Conservation (phyloP, 805 yeast genomes). For the Monosporozyma aerobia region DNA sequence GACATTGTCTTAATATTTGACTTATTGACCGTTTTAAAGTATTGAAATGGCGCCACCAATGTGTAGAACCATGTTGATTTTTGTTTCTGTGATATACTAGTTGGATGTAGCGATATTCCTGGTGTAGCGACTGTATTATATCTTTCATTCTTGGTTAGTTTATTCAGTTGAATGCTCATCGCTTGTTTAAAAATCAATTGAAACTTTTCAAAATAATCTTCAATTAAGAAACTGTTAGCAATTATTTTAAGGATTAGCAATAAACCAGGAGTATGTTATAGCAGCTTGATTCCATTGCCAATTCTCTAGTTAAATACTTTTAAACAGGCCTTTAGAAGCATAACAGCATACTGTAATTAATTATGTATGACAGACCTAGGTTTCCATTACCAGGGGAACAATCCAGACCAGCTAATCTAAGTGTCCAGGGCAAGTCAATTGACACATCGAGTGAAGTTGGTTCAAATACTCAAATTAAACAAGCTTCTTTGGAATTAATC, state of each 20-base stretch:
- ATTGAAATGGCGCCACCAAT: slow-evolving; percentile 70
- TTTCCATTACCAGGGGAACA: neutral
- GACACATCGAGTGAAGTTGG: neutral
- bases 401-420: neutral
- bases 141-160: neutral
- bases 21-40: slow-evolving; percentile 47
- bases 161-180: neutral
- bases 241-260: no score
- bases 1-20: slow-evolving; percentile 6
- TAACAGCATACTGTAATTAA: neutral
- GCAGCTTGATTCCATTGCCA: no score
- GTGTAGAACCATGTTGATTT: slow-evolving; percentile 64
- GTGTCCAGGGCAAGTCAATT: neutral
- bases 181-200: neutral
- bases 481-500: neutral
- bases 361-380: neutral
- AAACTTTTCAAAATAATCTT: neutral
- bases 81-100: slow-evolving; percentile 60
- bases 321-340: no score
- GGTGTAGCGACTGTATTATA: slow-evolving; percentile 4
- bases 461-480: neutral
- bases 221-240: neutral
- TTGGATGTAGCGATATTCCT: slow-evolving; percentile 52
- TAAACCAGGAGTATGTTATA: no score
- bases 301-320: no score